Evolutionary conservation across 2,329 filamentous ascomycete species (phyloP), one percentile per base, ranked within the genome.

Genomic region (Scytalidium lignicola): DNA sequence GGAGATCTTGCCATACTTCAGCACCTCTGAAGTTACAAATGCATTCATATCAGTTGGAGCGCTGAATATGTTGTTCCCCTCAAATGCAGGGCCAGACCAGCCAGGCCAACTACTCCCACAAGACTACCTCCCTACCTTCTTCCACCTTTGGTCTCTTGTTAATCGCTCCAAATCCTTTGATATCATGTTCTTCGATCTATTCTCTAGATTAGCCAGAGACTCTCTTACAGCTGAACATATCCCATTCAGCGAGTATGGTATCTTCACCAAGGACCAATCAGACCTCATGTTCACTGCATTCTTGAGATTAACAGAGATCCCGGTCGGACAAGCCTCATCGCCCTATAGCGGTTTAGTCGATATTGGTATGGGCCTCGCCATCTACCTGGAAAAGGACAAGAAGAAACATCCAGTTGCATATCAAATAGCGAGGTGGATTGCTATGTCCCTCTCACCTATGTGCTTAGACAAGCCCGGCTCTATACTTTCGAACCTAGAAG

Each of bases 101-200:
- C 81, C 86, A 58, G 74, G 76, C 26, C 82, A 90, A 58, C 81
- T 95, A n/a, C 84, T 90, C 58, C 92, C 93, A 1, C 85, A 91
- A 57, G 84, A 92, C 62, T 92, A 95, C 62, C 73, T 97, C 29
- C 93, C 93, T 2, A 96, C 92, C 0, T 86, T 96, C 59, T 99
- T 99, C 74, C 93, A 99, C 67, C 71, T 97, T 1, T 99, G 93
- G 93, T 93, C 91, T 1, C 76, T 97, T 40, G 83, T 97, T 57
- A 93, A 90, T 58, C 80, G 95, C 46, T 97, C 92, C 1, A 93
- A 89, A 67, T 78, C 83, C 3, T 86, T 93, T 53, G 93, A 99
- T 67, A 80, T 88, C 50, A 86, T 86, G 54, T 91, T 95, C 61
- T 80, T 97, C 55, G 93, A 99, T 67, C 79, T 96, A 26, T 81